Evolutionary conservation across 1,284 basidiomycete genomes (phyloP), one percentile per base, ranked within the genome.

Genomic region (Naganishia albida): DNA sequence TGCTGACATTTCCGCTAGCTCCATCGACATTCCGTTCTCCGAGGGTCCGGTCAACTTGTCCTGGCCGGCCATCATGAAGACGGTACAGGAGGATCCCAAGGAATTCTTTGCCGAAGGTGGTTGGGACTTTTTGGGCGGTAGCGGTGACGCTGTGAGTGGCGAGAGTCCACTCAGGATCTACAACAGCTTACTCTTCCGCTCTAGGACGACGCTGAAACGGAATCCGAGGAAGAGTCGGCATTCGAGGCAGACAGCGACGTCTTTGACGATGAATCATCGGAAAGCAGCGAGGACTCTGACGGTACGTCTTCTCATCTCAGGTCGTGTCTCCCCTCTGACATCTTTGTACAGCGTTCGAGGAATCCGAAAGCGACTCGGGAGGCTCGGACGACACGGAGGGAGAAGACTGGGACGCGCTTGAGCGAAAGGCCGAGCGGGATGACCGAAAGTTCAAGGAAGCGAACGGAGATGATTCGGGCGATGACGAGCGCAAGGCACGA

Each of bases 41-140:
- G 96, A 98, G 80, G 91, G 95, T 12, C 92, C 93, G 1, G 93
- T 99, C 80, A 99, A 99, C 80, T 82, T 98, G 79, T 96, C 97
- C 75, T 99, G 96, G 96, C 87, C 88, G 18, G 91, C 91, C 3
- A 97, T 99, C 76, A 96, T 96, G 91, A 95, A 94, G 80, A 92
- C 91, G 38, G 88, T 96, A 80, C 95, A 95, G 72, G 94, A 97
- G 69, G 91, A 90, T 72, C 94, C 96, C 0, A 88, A 91, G 73
- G 91, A 91, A 59, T 99, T 99, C 82, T 99, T 96, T 86, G 88
- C 88, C 69, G 87, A 90, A 63, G 94, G 93, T 30, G 96, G 96
- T 38, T 99, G 96, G 96, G 83, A 82, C 65, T 98, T 96, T 87
- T 83, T 99, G 66, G 79, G 82, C n/a, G 86, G 85, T 12, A 84